Percentiles rank a stretch among this genome's conserved stretches.
Evolutionary conservation across 257 asterid species (phyloP).

Genomic region (Anisodus tanguticus): DNA sequence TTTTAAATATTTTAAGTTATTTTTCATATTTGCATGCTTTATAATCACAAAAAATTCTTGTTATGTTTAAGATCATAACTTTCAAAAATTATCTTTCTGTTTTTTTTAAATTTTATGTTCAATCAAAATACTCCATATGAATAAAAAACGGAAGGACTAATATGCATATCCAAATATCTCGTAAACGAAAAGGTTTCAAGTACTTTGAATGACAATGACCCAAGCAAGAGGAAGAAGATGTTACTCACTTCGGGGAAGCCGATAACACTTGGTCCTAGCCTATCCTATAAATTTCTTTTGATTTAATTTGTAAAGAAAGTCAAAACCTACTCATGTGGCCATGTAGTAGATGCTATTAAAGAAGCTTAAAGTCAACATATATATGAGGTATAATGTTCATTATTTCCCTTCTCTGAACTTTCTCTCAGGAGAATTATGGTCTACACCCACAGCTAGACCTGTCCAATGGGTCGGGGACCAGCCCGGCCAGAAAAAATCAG

Average conservation of each 20-base stretch:
- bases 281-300: background rate
- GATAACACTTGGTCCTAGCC: background rate
- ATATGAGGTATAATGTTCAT: background rate
- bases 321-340: slow-evolving; percentile 13
- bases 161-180: background rate
- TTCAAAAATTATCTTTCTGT: too few species aligned
- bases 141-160: background rate
- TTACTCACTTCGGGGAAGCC: background rate
- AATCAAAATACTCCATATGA: background rate
- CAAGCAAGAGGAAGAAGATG: background rate
- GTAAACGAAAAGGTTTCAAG: background rate
- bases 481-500: too few species aligned
- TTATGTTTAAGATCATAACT: too few species aligned
- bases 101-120: too few species aligned
- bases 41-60: too few species aligned
- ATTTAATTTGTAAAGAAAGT: background rate
- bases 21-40: too few species aligned
- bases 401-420: background rate
- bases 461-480: too few species aligned
- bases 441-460: background rate
- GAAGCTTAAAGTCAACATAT: background rate
- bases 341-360: background rate
- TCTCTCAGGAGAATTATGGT: background rate
- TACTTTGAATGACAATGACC: background rate
- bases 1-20: too few species aligned